phyloP scores from a whole-genome alignment of 495 filamentous ascomycete genomes.

The Penicillium arizonense region DNA sequence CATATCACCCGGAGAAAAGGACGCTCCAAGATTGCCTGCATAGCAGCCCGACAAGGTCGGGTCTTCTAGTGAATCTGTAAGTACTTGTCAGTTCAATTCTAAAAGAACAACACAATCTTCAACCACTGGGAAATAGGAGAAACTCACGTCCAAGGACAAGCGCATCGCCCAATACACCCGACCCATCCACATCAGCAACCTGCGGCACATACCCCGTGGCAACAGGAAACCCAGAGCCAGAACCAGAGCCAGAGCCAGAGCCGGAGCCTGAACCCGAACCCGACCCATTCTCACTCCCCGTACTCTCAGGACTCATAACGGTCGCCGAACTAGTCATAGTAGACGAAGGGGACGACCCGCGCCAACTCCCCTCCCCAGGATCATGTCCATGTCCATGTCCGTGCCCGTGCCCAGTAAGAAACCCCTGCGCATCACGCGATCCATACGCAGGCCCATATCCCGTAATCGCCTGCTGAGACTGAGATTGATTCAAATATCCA shows the following conservation, averaged over 20 bases:
- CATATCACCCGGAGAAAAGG: conserved; percentile 10
- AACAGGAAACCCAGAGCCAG: conserved; percentile 5
- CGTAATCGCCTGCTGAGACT: too few relatives aligned
- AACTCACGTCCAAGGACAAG: neutral
- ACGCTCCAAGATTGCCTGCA: conserved; percentile 4
- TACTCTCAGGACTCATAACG: conserved; percentile 27
- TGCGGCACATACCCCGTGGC: conserved; percentile 10
- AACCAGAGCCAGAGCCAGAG: neutral
- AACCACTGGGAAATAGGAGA: neutral
- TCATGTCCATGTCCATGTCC: neutral
- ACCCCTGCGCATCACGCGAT: too few relatives aligned
- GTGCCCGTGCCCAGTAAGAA: too few relatives aligned
- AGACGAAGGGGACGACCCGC: conserved; percentile 23
- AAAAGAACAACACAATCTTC: neutral
- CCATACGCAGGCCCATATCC: too few relatives aligned
- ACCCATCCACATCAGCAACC: conserved; percentile 9
- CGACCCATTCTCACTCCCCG: conserved; percentile 19
- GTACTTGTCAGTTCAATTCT: neutral
- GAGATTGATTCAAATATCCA: too few relatives aligned
- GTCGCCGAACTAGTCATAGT: conserved; percentile 19
- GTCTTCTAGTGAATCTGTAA: conserved; percentile 11
- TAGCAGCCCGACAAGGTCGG: conserved; percentile 6
- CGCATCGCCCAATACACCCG: neutral
- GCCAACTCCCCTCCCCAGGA: conserved; percentile 15
- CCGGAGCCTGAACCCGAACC: neutral